phyloP scores from a whole-genome alignment of 2,329 filamentous ascomycete genomes.

The Biscogniauxia mediterranea region DNA sequence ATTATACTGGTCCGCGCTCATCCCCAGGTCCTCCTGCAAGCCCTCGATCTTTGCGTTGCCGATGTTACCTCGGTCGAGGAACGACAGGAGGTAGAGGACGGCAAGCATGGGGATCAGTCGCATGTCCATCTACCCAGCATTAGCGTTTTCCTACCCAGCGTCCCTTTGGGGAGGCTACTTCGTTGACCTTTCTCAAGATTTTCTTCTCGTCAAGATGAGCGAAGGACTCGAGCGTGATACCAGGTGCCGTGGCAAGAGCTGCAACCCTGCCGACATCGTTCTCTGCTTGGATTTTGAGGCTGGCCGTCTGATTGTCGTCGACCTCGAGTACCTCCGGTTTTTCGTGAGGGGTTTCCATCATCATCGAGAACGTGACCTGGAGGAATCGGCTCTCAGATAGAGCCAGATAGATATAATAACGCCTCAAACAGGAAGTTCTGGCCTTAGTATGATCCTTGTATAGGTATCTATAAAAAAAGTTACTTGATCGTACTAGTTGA shows the following conservation, averaged over 20 bases:
- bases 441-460: no score
- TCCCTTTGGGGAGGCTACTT: not conserved
- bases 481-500: no score
- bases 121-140: constrained; percentile 44
- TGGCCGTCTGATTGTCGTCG: constrained; percentile 9
- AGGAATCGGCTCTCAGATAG: not conserved
- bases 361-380: constrained; percentile 6
- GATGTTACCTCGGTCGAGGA: constrained; percentile 65
- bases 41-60: constrained; percentile 66
- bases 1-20: constrained; percentile 70
- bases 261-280: constrained; percentile 23
- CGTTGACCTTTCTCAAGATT: constrained; percentile 53
- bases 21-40: constrained; percentile 49
- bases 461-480: no score
- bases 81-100: constrained; percentile 65
- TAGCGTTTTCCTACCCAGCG: not conserved
- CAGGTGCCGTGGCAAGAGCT: constrained; percentile 20
- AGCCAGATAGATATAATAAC: no score
- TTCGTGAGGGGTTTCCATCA: constrained; percentile 24
- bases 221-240: constrained; percentile 27
- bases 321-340: constrained; percentile 18
- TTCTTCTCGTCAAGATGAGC: constrained; percentile 54
- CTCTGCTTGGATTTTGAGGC: constrained; percentile 6
- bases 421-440: no score
- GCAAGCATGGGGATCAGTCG: constrained; percentile 62